These are phyloP conservation scores for Claviceps pusilla DNA, from an alignment of 2,329 filamentous ascomycete genomes.

Conservation along the genomic window DNA sequence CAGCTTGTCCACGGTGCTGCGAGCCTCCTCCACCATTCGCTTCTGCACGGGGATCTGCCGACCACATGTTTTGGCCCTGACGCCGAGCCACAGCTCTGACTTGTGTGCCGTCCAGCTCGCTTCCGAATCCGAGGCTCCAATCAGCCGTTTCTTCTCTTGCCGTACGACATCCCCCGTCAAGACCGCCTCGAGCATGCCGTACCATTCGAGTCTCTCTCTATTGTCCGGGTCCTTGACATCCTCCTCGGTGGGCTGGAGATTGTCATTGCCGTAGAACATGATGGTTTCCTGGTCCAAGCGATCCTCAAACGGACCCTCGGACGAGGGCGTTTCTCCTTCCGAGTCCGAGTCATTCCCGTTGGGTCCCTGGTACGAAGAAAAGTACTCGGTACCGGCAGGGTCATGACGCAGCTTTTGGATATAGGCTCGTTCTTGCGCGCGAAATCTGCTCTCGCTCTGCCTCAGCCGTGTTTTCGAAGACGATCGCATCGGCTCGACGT, in stretches of 20 bases:
- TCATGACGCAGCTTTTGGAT: slow-evolving; percentile 82
- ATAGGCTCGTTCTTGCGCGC: slow-evolving; percentile 79
- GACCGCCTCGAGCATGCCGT: slow-evolving; percentile 92
- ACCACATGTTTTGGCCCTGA: slow-evolving; percentile 71
- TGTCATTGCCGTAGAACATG: slow-evolving; percentile 83
- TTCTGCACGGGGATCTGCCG: slow-evolving; percentile 71
- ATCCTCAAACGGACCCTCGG: slow-evolving; percentile 72
- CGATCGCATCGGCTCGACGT: slow-evolving; percentile 31
- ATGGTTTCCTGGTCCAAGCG: slow-evolving; percentile 82
- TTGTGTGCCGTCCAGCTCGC: slow-evolving; percentile 52
- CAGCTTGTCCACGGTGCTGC: slow-evolving; percentile 53
- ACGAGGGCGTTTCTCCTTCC: slow-evolving; percentile 80
- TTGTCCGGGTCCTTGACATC: slow-evolving; percentile 80
- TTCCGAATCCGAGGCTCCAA: slow-evolving; percentile 53
- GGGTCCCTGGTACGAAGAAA: slow-evolving; percentile 47
- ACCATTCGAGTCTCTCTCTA: slow-evolving; percentile 87
- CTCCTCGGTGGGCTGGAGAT: slow-evolving; percentile 74
- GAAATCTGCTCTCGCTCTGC: slow-evolving; percentile 29
- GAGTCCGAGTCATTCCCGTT: slow-evolving; percentile 67
- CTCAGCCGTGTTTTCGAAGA: slow-evolving; percentile 36
- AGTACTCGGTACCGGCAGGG: slow-evolving; percentile 41
- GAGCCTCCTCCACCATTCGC: slow-evolving; percentile 74
- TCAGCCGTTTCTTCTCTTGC: slow-evolving; percentile 92
- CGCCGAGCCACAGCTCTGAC: slow-evolving; percentile 73
- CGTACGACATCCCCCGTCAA: slow-evolving; percentile 92